Conservation (phyloP, 192 early-diverging fungal genomes). For the Coemansia sp. region DNA sequence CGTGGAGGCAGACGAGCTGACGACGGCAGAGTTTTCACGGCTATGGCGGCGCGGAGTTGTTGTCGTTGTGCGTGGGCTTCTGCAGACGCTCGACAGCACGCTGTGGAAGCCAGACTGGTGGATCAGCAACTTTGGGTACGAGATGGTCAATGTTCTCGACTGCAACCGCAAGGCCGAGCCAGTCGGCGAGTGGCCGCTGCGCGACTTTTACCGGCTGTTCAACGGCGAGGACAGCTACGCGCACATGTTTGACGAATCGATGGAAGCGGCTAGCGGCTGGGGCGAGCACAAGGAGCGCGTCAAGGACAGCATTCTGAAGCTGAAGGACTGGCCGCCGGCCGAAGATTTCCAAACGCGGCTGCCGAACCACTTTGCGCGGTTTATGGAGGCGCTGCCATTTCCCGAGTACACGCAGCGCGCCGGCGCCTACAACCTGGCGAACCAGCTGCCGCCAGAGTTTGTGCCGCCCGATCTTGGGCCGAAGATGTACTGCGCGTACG, state of each 20-base stretch:
- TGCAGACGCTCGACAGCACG: slow-evolving; percentile 4
- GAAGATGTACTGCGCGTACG: slow-evolving; percentile 75
- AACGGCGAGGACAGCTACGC: slow-evolving; percentile 34
- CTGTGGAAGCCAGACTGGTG: slow-evolving; percentile 41
- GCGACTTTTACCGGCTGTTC: slow-evolving; percentile 55
- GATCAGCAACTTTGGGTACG: slow-evolving; percentile 34
- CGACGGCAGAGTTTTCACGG: slow-evolving; percentile 30
- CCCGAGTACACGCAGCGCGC: slow-evolving; percentile 54
- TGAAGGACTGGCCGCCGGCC: slow-evolving; percentile 68
- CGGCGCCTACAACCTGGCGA: slow-evolving; percentile 60
- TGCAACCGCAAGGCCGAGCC: slow-evolving; percentile 25
- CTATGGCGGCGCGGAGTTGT: slow-evolving; percentile 29
- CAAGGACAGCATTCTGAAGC: slow-evolving; percentile 37
- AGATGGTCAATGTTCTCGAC: slow-evolving; percentile 55
- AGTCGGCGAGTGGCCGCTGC: slow-evolving; percentile 26
- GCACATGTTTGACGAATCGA: slow-evolving; percentile 3
- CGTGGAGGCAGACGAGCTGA: slow-evolving; percentile 21
- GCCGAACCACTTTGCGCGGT: slow-evolving; percentile 55
- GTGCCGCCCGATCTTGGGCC: slow-evolving; percentile 72
- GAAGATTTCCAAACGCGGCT: slow-evolving; percentile 56
- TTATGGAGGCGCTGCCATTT: slow-evolving; percentile 59
- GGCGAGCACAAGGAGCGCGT: slow-evolving; percentile 14
- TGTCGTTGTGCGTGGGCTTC: slow-evolving; percentile 31
- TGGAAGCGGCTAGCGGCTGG: slow-evolving; percentile 12
- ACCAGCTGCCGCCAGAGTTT: slow-evolving; percentile 51